These are phyloP conservation scores for Penicillium lagena DNA, from an alignment of 495 filamentous ascomycete genomes.

Conservation along the genomic window DNA sequence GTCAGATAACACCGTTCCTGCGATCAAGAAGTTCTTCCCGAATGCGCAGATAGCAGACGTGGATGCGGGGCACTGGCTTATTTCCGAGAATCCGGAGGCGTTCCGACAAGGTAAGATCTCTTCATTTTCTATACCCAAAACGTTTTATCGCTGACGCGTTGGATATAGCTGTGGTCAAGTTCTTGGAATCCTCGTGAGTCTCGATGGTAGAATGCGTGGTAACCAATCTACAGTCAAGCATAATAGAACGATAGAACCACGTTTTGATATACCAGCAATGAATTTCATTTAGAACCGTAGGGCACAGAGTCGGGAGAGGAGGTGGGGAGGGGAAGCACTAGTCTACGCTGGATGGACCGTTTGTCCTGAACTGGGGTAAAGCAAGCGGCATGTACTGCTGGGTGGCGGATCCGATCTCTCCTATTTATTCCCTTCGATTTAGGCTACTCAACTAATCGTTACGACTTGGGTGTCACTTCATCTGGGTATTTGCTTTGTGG, in stretches of 20 bases:
- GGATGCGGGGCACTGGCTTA: conserved; percentile 89
- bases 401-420: too few species aligned
- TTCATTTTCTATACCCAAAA: not conserved
- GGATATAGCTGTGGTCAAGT: conserved; percentile 32
- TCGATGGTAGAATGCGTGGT: not conserved
- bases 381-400: too few species aligned
- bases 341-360: too few species aligned
- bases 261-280: not conserved
- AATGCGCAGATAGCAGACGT: conserved; percentile 72
- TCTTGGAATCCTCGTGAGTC: conserved; percentile 19
- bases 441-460: too few species aligned
- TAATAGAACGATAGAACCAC: not conserved
- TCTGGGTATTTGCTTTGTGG: too few species aligned
- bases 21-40: conserved; percentile 88
- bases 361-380: too few species aligned
- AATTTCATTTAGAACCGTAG: too few species aligned
- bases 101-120: conserved; percentile 67
- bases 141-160: conserved; percentile 6
- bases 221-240: not conserved
- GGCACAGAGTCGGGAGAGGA: too few species aligned
- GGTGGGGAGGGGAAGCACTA: too few species aligned
- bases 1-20: conserved; percentile 76
- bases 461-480: too few species aligned
- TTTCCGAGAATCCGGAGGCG: conserved; percentile 82
- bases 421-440: too few species aligned